Evolutionary conservation across 2,329 filamentous ascomycete species (phyloP).

Genomic region (Pseudohalonectria lignicola): DNA sequence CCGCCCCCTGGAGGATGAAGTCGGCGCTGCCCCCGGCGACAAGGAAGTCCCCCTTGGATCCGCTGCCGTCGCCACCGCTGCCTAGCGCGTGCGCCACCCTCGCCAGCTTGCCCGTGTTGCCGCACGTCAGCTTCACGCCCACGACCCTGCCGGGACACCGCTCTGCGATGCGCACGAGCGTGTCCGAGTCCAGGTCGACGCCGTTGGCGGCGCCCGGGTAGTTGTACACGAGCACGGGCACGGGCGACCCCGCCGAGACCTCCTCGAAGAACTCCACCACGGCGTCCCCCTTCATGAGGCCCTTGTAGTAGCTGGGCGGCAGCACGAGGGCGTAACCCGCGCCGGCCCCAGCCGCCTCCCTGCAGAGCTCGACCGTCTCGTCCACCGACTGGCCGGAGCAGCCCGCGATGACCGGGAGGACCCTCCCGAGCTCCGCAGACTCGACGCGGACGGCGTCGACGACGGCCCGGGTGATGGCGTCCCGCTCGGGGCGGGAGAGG

Average conservation of each 20-base stretch:
- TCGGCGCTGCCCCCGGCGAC: constrained; percentile 64
- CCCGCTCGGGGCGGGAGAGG: constrained; percentile 53
- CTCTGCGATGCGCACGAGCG: constrained; percentile 38
- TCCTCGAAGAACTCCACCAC: constrained; percentile 51
- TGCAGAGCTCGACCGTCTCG: constrained; percentile 54
- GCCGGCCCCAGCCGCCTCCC: constrained; percentile 51
- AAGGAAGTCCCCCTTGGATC: constrained; percentile 42
- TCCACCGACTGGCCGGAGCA: constrained; percentile 57
- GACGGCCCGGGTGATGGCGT: constrained; percentile 44
- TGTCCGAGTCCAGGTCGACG: constrained; percentile 45
- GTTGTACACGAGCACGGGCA: constrained; percentile 54
- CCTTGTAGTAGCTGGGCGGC: constrained; percentile 58
- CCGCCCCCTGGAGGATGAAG: constrained; percentile 59
- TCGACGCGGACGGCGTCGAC: constrained; percentile 50
- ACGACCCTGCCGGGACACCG: constrained; percentile 40
- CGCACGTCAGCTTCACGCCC: constrained; percentile 52
- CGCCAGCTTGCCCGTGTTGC: constrained; percentile 50
- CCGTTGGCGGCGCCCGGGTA: constrained; percentile 47
- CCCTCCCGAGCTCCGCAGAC: constrained; percentile 58
- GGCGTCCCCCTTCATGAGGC: constrained; percentile 45
- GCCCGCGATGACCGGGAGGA: constrained; percentile 56
- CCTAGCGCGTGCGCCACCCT: constrained; percentile 34
- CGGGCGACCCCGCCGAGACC: constrained; percentile 43
- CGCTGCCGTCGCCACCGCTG: constrained; percentile 24
- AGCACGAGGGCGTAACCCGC: constrained; percentile 58